Base-by-base conservation (phyloP, 2,329 filamentous ascomycete species). In the Purpureocillium lavendulum region DNA sequence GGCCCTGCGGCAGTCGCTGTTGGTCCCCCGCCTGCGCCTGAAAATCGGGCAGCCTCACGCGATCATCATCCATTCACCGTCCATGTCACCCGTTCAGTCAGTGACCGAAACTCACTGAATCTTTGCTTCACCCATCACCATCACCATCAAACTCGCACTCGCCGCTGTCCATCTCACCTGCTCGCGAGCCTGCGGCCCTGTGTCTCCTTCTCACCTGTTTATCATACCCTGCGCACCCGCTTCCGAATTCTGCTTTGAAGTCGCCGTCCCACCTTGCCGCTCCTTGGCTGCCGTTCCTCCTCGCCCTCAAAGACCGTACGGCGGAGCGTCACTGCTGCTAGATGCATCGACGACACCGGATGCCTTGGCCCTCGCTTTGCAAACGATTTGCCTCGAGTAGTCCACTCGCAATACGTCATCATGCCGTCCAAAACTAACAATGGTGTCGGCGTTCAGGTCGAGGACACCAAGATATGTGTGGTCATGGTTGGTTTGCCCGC, bases 401-500 rank as follows among this genome's bases (percentile, higher is more conserved):
- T 15, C 34, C 33, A 28, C 43, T 31, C 33, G 26, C 29, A 26
- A 29, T 13, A 34, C 36, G 34, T 44, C 46, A 58, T 47, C 36
- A 73, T 73, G 69, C 60, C 67, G 49, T 63, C 62, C 46, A 66
- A 54, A 43, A 49, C 55, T 58, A 68, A 71, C 70, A 81, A 81
- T 61, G 80, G 83, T 50, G 67, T 77, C 53, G 84, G 82, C 56
- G 75, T 89, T 49, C 84, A 94, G 86, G 86, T 85, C 54, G 90
- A 97, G 71, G 88, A 96, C 64, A 90, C 87, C 45, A 87, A 86
- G 62, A 94, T 98, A 69, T 97, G 90, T 64, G 89, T 98, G 48
- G 88, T 98, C 54, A 97, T 98, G 92, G 92, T 98, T 44, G 92
- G 92, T 50, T 73, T 98, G 59, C 92, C 92, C 40, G 92, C 92